These are phyloP conservation scores for Naganishia albida DNA, from an alignment of 1,284 basidiomycete genomes.

Conservation along the genomic window DNA sequence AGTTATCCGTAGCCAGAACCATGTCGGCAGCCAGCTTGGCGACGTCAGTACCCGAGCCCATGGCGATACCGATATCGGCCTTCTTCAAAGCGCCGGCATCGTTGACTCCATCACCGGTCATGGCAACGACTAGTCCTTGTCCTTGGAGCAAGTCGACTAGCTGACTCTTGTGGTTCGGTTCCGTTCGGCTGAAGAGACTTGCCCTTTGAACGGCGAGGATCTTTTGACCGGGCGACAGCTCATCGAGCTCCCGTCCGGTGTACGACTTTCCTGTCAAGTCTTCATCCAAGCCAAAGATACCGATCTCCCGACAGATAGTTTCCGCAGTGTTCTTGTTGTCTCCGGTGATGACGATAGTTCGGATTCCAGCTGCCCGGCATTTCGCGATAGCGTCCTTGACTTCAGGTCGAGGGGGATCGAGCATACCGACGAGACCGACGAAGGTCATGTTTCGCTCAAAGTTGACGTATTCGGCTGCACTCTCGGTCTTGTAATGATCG, in stretches of 20 bases:
- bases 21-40: constrained; percentile 97
- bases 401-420: constrained; percentile 96
- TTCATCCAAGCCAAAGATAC: constrained; percentile 81
- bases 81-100: constrained; percentile 95
- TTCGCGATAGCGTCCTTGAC: constrained; percentile 83
- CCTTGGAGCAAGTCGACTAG: constrained; percentile 93
- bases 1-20: constrained; percentile 70
- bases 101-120: constrained; percentile 96
- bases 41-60: constrained; percentile 98
- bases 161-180: constrained; percentile 92
- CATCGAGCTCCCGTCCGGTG: constrained; percentile 89
- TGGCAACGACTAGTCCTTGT: constrained; percentile 92
- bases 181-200: constrained; percentile 87
- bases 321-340: constrained; percentile 98
- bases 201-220: constrained; percentile 80
- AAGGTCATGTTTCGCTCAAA: constrained; percentile 92
- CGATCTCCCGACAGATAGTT: constrained; percentile 93
- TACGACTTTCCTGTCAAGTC: constrained; percentile 88
- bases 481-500: constrained; percentile 75
- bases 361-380: constrained; percentile 89
- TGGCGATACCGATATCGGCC: constrained; percentile 97
- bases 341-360: constrained; percentile 96
- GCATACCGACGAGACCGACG: constrained; percentile 94
- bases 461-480: constrained; percentile 74
- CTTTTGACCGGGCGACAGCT: constrained; percentile 75